Evolutionary conservation across 2,329 filamentous ascomycete genomes (phyloP).

Genomic region (Geosmithia flava): DNA sequence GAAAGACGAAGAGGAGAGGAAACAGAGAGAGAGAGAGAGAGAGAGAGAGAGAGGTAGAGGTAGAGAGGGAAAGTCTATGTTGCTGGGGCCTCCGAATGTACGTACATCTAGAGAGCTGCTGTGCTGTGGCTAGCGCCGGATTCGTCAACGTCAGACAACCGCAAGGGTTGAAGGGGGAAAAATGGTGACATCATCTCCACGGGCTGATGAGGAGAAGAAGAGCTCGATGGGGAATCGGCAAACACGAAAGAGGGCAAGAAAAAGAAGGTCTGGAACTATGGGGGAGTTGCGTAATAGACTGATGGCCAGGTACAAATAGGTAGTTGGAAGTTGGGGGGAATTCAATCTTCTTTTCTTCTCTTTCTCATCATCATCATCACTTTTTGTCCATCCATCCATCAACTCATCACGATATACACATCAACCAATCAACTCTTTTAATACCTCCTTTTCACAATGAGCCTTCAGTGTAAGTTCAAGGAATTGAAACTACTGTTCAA

Average conservation of each 20-base stretch:
- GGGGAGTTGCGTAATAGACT: not conserved
- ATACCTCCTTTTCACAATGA: conserved; percentile 28
- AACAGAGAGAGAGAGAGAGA: too few species aligned
- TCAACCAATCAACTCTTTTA: not conserved
- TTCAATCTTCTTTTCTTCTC: not conserved
- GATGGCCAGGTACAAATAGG: conserved; percentile 1
- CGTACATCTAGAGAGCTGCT: too few species aligned
- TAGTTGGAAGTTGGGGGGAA: not conserved
- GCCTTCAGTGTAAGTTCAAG: conserved; percentile 42
- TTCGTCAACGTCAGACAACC: not conserved
- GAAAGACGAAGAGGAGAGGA: too few species aligned
- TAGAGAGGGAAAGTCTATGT: too few species aligned
- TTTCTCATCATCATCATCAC: not conserved
- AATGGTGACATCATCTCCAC: conserved; percentile 3
- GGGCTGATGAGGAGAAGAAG: not conserved
- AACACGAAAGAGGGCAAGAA: not conserved
- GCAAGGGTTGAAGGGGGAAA: not conserved
- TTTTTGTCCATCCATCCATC: not conserved
- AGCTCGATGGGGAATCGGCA: not conserved
- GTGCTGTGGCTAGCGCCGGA: not conserved
- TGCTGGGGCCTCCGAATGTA: too few species aligned
- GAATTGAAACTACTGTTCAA: not conserved
- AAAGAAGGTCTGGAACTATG: not conserved
- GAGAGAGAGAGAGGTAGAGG: too few species aligned
- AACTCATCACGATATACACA: not conserved